Base-by-base conservation (phyloP, 306 rosid genomes). In the Morella rubra region DNA sequence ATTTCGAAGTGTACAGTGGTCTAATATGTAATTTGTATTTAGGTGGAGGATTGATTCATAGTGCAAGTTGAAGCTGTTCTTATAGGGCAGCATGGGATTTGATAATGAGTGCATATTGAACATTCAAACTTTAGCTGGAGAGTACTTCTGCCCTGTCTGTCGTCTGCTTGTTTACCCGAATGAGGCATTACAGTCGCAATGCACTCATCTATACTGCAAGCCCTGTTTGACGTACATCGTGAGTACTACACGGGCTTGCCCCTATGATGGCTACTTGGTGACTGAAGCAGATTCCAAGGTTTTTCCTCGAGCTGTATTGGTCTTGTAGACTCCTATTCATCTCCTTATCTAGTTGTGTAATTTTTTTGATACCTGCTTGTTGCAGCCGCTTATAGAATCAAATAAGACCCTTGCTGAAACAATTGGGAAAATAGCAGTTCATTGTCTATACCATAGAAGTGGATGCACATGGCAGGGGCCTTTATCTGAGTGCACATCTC, bases 381-480 rank as follows among this genome's bases (percentile, higher is more conserved):
- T 88, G 87, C 98, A 96, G 99, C 97, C 90, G 7, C 91, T 96
- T 54, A 71, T 71, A 13, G 99, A 92, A 77, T 85, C 93, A 20
- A 91, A 96, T 74, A 92, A 92, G 74, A 6, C 89, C 5, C 91
- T 96, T 65, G 97, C 98, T 55, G 99, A 92, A 76, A 89, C 93
- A 67, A 92, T 96, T 71, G 96, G 98, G n/a, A 91, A 89, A 73
- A 84, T 96, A 76, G 82, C 86, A n/a, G 99, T 96, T 85, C 99
- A 90, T 84, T 96, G 99, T 81, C 77, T 92, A 12, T 96, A 81
- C 76, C 97, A 96, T 42, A 87, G 97, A 86, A 96, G 99, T 53
- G 99, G 99, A 61, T 96, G 99, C 87, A 73, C 91, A 41, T 96
- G 99, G 98, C 97, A 92, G 79, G 99, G 99, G 56, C 84, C 93